These are phyloP conservation scores for Luffa aegyptiaca DNA, from an alignment of 306 rosid species.

Conservation along the genomic window DNA sequence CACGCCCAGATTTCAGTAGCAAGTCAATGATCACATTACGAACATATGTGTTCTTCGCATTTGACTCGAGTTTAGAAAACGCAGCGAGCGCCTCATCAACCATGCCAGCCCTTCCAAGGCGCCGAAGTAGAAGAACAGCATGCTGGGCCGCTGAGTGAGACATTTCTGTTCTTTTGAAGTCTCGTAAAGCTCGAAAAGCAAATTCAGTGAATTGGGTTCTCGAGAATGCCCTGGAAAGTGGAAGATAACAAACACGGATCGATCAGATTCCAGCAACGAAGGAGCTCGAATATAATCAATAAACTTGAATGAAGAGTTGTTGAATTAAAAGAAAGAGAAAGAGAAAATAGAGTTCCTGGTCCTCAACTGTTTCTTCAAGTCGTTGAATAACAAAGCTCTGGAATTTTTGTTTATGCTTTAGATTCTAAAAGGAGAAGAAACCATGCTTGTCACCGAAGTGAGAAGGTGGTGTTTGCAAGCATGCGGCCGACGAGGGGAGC, in stretches of 20 bases:
- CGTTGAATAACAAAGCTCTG: too few relatives aligned
- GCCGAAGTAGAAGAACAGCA: slow-evolving; percentile 25
- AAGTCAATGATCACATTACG: slow-evolving; percentile 28
- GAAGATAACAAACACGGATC: slow-evolving; percentile 18
- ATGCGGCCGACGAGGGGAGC: too few relatives aligned
- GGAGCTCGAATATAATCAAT: slow-evolving; percentile 17
- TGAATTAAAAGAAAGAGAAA: too few relatives aligned
- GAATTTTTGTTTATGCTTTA: too few relatives aligned
- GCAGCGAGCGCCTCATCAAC: slow-evolving; percentile 30
- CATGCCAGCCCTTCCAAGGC: slow-evolving; percentile 35
- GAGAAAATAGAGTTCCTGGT: too few relatives aligned
- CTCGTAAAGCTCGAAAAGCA: slow-evolving; percentile 30
- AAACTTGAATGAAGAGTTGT: slow-evolving; percentile 17
- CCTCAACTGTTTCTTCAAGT: too few relatives aligned
- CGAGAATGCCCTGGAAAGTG: slow-evolving; percentile 39
- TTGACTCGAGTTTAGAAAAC: slow-evolving; percentile 27
- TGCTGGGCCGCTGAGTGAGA: slow-evolving; percentile 22
- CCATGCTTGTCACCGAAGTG: too few relatives aligned
- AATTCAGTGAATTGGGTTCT: slow-evolving; percentile 25
- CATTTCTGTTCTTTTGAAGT: slow-evolving; percentile 15
- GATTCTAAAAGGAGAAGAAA: too few relatives aligned
- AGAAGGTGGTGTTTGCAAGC: too few relatives aligned
- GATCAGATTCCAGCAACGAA: neutral
- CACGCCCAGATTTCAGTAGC: slow-evolving; percentile 28
- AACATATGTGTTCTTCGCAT: slow-evolving; percentile 27